Evolutionary conservation across 257 asterid species (phyloP).

Genomic region (Lithospermum erythrorhizon): DNA sequence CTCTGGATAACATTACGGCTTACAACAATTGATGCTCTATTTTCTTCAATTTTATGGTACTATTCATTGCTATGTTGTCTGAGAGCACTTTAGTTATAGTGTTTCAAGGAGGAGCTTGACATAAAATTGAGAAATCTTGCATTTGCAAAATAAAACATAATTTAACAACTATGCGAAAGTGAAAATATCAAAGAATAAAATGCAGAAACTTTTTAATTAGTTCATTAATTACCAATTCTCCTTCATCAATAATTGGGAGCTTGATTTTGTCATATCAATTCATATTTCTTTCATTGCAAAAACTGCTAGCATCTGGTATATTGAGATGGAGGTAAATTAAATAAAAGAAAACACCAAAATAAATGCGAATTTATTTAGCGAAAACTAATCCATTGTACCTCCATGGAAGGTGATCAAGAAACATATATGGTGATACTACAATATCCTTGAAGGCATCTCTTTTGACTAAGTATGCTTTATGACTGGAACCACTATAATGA

Average conservation of each 20-base stretch:
- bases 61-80: too few relatives aligned
- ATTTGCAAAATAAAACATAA: too few relatives aligned
- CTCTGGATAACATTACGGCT: too few relatives aligned
- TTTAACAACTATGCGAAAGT: too few relatives aligned
- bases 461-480: conserved; percentile 20
- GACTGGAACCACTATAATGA: conserved; percentile 5
- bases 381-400: conserved; percentile 9
- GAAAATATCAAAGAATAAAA: too few relatives aligned
- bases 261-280: neutral
- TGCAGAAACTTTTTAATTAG: too few relatives aligned
- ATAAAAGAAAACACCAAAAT: neutral
- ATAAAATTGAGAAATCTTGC: too few relatives aligned
- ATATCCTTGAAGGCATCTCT: conserved; percentile 23
- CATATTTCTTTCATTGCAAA: conserved; percentile 3
- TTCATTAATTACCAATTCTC: neutral
- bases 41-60: too few relatives aligned
- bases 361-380: too few relatives aligned
- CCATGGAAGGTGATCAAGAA: conserved; percentile 33
- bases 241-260: neutral
- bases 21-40: too few relatives aligned
- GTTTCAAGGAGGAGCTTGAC: too few relatives aligned
- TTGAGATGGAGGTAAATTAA: neutral
- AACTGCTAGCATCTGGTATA: conserved; percentile 5
- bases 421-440: conserved; percentile 23
- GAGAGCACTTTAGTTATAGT: too few relatives aligned